Percentiles rank a stretch among this genome's conserved stretches.
Evolutionary conservation across 192 early-diverging fungal genomes (phyloP).

Genomic region (Dissophora globulifera): DNA sequence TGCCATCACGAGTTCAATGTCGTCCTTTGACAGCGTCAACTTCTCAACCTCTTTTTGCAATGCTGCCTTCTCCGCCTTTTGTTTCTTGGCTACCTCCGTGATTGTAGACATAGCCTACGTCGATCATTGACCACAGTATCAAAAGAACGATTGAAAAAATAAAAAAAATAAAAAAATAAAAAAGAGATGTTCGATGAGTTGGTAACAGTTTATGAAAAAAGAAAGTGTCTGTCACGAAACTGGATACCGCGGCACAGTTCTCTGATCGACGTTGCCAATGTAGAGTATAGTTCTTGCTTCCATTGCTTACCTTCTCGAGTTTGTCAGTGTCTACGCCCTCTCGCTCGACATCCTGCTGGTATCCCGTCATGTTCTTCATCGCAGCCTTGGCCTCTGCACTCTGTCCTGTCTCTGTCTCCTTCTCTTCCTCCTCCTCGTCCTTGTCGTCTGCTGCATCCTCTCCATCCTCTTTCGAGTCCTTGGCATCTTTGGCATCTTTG

Average conservation of each 20-base stretch:
- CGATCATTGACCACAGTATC: too few relatives aligned
- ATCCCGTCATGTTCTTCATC: slow-evolving; percentile 64
- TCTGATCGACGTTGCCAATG: too few relatives aligned
- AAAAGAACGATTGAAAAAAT: too few relatives aligned
- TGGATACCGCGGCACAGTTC: too few relatives aligned
- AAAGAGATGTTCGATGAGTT: too few relatives aligned
- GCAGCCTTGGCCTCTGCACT: slow-evolving; percentile 65
- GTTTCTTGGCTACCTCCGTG: slow-evolving; percentile 56
- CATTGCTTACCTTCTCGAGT: slow-evolving; percentile 59
- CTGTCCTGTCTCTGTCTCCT: slow-evolving; percentile 56
- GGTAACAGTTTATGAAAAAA: too few relatives aligned
- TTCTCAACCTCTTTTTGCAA: slow-evolving; percentile 56
- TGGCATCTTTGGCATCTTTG: slow-evolving; percentile 20
- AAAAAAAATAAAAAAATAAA: slow-evolving; percentile 1
- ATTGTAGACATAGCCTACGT: slow-evolving; percentile 57
- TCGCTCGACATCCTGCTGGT: slow-evolving; percentile 57
- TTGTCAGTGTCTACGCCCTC: slow-evolving; percentile 61
- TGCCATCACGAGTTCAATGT: slow-evolving; percentile 63
- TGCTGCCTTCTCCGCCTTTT: slow-evolving; percentile 54
- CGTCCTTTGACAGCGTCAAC: slow-evolving; percentile 60
- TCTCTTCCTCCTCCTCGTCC: slow-evolving; percentile 55
- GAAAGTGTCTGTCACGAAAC: too few relatives aligned
- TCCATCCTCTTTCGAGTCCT: slow-evolving; percentile 6
- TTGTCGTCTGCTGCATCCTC: slow-evolving; percentile 33
- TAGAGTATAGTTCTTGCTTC: neutral